Evolutionary conservation across 805 yeast species (phyloP).

Genomic region (Wickerhamomyces alni): DNA sequence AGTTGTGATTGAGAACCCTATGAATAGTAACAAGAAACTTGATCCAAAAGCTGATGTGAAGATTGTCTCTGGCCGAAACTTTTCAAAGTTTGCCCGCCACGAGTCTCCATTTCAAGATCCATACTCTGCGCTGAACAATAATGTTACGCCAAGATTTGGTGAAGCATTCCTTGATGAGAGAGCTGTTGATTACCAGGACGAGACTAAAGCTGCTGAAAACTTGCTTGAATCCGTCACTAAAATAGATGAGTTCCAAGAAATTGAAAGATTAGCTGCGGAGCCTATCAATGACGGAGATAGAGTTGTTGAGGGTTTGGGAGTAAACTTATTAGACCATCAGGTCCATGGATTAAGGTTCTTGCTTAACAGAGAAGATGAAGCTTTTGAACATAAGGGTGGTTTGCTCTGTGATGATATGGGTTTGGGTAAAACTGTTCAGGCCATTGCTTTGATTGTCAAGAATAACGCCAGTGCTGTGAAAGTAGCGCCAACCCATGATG

Average conservation of each 20-base stretch:
- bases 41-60: slow-evolving; percentile 9
- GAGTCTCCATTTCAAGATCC: slow-evolving; percentile 21
- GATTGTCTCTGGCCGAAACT: slow-evolving; percentile 11
- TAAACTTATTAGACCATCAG: slow-evolving; percentile 40
- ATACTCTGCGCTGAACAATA: slow-evolving; percentile 15
- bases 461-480: no score
- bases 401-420: slow-evolving; percentile 89
- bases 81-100: slow-evolving; percentile 12
- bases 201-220: slow-evolving; percentile 10
- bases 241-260: slow-evolving; percentile 7
- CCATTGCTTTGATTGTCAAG: slow-evolving; percentile 48
- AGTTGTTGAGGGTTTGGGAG: slow-evolving; percentile 31
- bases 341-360: slow-evolving; percentile 38
- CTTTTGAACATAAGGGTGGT: slow-evolving; percentile 40
- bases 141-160: slow-evolving; percentile 11
- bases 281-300: slow-evolving; percentile 17
- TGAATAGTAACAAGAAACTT: slow-evolving; percentile 1
- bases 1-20: slow-evolving; percentile 7
- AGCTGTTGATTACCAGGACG: slow-evolving; percentile 5
- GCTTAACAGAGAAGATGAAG: slow-evolving; percentile 28
- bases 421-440: slow-evolving; percentile 79
- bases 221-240: slow-evolving; percentile 10
- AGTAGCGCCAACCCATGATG: no score
- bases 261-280: slow-evolving; percentile 9
- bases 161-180: slow-evolving; percentile 13